phyloP scores from a whole-genome alignment of 306 rosid species.

The Pyrus pyrifolia region DNA sequence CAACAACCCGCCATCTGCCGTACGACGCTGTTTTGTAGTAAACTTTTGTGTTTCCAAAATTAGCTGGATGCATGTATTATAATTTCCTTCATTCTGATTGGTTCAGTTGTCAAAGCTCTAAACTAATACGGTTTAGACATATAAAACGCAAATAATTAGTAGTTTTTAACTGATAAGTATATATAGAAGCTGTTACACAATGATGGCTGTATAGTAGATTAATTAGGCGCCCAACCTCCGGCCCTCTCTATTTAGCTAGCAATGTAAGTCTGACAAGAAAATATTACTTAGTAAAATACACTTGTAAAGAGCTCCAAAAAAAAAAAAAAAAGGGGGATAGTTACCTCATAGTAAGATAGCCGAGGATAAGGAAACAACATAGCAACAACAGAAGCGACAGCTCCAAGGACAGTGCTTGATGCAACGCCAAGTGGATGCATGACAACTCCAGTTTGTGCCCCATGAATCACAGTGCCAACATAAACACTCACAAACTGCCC shows the following conservation, averaged over 20 bases:
- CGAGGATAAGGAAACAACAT: constrained; percentile 62
- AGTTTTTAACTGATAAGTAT: background rate
- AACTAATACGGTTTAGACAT: background rate
- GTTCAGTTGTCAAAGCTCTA: background rate
- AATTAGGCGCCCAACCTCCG: too few relatives aligned
- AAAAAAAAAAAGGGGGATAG: background rate
- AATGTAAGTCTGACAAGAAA: background rate
- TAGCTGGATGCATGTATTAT: background rate
- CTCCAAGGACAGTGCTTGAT: constrained; percentile 57
- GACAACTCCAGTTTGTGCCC: constrained; percentile 25
- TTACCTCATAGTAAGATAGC: constrained; percentile 45
- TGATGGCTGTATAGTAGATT: too few relatives aligned
- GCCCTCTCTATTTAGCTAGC: background rate
- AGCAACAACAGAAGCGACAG: constrained; percentile 56
- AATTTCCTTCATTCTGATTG: constrained; percentile 1
- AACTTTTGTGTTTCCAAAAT: background rate
- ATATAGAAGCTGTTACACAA: too few relatives aligned
- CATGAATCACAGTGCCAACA: constrained; percentile 48
- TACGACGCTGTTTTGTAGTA: background rate
- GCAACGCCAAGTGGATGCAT: constrained; percentile 51
- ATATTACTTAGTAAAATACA: background rate
- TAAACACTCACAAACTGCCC: constrained; percentile 67
- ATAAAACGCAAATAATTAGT: background rate
- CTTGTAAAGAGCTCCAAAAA: background rate
- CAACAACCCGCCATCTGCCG: background rate